These are phyloP conservation scores for Picea sitchensis DNA, from an alignment of 75 land plant genomes.

Conservation along the genomic window DNA sequence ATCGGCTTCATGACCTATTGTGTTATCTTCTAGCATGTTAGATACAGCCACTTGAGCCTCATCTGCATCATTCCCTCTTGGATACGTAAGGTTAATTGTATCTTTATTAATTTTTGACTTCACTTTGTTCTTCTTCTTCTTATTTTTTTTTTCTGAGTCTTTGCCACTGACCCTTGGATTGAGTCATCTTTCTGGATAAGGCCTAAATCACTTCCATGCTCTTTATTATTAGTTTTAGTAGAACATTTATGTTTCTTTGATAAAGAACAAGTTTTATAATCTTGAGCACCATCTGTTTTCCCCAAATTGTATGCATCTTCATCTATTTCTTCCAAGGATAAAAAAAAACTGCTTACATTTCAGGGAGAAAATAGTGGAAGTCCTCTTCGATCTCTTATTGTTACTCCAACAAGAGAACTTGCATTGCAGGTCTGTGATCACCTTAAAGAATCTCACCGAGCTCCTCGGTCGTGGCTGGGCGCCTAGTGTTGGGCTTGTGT, in stretches of 20 bases:
- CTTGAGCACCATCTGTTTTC: background rate
- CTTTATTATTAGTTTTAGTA: background rate
- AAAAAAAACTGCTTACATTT: constrained; percentile 16
- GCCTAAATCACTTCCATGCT: background rate
- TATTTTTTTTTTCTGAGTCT: constrained; percentile 3
- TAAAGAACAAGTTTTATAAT: background rate
- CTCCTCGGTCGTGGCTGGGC: no score
- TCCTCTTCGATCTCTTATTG: no score
- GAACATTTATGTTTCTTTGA: background rate
- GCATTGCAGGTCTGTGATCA: no score
- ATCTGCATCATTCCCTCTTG: background rate
- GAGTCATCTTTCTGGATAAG: background rate
- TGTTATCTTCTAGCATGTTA: background rate
- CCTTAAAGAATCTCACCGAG: no score
- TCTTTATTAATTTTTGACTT: background rate
- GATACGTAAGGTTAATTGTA: background rate
- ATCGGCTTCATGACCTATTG: constrained; percentile 23
- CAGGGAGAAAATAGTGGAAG: no score
- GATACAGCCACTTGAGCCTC: background rate
- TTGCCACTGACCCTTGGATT: background rate
- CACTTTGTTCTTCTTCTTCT: constrained; percentile 2
- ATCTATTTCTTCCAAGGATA: constrained; percentile 47
- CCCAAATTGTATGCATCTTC: constrained; percentile 16
- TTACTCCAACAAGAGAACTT: no score
- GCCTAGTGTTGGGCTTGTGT: no score